Percentiles rank a stretch among this genome's conserved stretches.
These are phyloP conservation scores for Talaromyces verruculosus DNA, from an alignment of 2,329 filamentous ascomycete genomes.

Conservation along the genomic window DNA sequence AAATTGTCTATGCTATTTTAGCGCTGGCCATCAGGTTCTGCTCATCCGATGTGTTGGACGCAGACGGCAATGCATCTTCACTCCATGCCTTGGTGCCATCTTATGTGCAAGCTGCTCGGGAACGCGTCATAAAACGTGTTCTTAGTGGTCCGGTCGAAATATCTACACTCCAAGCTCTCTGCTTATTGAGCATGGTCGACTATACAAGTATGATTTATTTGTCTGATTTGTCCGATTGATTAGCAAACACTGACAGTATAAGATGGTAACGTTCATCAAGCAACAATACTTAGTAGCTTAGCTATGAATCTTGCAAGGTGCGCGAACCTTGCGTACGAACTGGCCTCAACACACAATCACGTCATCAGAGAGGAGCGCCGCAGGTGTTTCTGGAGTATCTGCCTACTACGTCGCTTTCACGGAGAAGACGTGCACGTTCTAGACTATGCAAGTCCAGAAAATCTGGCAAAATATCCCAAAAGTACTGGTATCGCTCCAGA, in stretches of 20 bases:
- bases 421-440: conserved; percentile 45
- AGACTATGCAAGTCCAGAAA: conserved; percentile 36
- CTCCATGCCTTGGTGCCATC: conserved; percentile 29
- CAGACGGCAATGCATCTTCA: conserved; percentile 25
- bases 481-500: conserved; percentile 34
- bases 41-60: conserved; percentile 27
- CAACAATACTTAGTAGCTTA: conserved; percentile 41
- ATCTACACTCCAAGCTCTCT: conserved; percentile 46
- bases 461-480: conserved; percentile 42
- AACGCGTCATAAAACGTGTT: conserved; percentile 41
- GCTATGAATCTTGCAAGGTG: conserved; percentile 50
- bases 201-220: conserved; percentile 39
- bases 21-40: conserved; percentile 48
- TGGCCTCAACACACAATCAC: conserved; percentile 24
- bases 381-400: conserved; percentile 47
- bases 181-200: conserved; percentile 43
- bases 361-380: conserved; percentile 35
- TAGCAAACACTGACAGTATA: neutral
- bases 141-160: conserved; percentile 43
- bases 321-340: conserved; percentile 46
- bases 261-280: conserved; percentile 41
- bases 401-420: conserved; percentile 46
- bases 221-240: neutral
- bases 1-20: conserved; percentile 39
- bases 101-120: conserved; percentile 41